Base-by-base conservation (phyloP, 2,329 filamentous ascomycete genomes). In the Parafenestella ontariensis region DNA sequence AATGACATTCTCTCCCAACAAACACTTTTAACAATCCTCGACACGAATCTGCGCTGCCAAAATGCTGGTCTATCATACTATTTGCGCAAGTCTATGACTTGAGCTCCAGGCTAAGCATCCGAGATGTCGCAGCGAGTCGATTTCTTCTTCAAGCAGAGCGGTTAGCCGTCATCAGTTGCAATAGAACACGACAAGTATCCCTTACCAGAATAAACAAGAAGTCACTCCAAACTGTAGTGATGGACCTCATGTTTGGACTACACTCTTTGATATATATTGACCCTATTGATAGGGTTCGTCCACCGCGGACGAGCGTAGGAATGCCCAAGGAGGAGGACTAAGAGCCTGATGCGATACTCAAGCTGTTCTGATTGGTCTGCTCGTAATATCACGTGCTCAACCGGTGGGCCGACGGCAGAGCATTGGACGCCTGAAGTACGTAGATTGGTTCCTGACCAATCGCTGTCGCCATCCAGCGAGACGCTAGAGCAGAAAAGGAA, bases 401-500 rank as follows among this genome's bases (percentile, higher is more conserved):
- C 10, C 11, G 10, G 20, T 36, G 31, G n/a, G 28, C 49, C 13
- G 33, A 10, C 13, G 13, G 46, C n/a, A n/a, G 46, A 11, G 29
- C 28, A 28, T 15, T 21, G 46, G 52, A 37, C 40, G 41, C 52
- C 46, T 50, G 5, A 37, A 24, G 17, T 21, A 42, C n/a, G 26
- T 33, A 29, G 23, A 13, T 2, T 8, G 11, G 21, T 1, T 15
- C 5, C 6, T 18, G 31, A 31, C 59, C 57, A 62, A 60, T 52
- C 50, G 18, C 8, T 40, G 20, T 9, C 11, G 2, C 20, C 1
- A 15, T 23, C 11, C 44, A 46, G 51, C 50, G 28, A 40, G 34
- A 41, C 52, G 49, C 56, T 56, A 58, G 24, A 29, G 24, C 45
- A 20, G 15, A 58, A 60, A 21, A 53, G 49, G 61, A 29, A 66